Evolutionary conservation across 2,329 filamentous ascomycete species (phyloP), one percentile per base, ranked within the genome.

Genomic region (Alternaria viburni): DNA sequence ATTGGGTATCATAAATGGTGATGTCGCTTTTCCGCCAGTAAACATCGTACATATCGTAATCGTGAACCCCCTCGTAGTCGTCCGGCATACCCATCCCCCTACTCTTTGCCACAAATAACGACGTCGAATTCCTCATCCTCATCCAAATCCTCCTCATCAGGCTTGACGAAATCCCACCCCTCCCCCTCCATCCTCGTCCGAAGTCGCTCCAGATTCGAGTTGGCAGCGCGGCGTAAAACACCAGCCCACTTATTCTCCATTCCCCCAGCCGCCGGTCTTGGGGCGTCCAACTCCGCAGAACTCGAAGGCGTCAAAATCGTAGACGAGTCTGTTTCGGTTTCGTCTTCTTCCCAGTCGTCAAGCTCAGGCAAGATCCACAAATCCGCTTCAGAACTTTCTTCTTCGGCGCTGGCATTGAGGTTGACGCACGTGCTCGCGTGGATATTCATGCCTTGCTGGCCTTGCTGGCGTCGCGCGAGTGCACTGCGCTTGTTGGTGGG

Each of bases 101-200:
- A 30, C 28, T 4, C 28, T 4, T 30, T 30, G 28, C 28, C 3
- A 3, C 4, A 32, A 21, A 78, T 66, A 17, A 79, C 74, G 1
- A 79, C 73, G 26, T 79, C 77, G 32, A 28, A 78, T 56, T 78
- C 77, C 21, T 78, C 74, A 26, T 79, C 77, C 23, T 25, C 28
- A 30, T 30, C 28, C 28, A 30, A 3, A 30, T 30, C 28, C 11
- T 30, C 28, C 0, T 28, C 10, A 2, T 28, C 26, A 0, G 26
- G 0, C 46, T 30, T 69, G 0, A 78, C 67, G 50, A 79, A 79
- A 15, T 74, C 74, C 77, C 77, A 78, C 3, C 76, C 74, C 19
- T 79, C 77, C 3, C 72, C 73, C 36, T 79, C 77, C 1, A 79
- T 66, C 9, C 72, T 61, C 3, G 68, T 65, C 15, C 74, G 63